Conservation (phyloP, 2,329 filamentous ascomycete genomes). For the Akanthomyces uredinophilus region DNA sequence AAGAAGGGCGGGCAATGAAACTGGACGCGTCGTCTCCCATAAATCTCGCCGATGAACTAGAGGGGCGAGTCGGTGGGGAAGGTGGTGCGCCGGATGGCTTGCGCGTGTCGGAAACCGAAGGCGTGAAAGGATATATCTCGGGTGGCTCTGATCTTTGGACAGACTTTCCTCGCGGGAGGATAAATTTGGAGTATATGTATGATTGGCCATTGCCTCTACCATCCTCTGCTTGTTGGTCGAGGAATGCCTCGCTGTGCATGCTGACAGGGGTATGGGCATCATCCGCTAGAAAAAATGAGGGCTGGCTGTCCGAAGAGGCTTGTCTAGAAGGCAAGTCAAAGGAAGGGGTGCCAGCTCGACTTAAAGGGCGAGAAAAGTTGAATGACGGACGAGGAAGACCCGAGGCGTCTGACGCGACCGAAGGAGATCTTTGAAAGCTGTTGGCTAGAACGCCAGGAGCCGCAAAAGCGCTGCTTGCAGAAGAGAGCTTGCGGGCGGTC, state of each 20-base stretch:
- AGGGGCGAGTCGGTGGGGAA: conserved; percentile 56
- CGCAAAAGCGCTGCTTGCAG: conserved; percentile 53
- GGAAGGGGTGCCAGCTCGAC: conserved; percentile 59
- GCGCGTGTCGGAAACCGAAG: conserved; percentile 43
- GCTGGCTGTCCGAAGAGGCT: conserved; percentile 62
- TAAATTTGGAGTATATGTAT: conserved; percentile 82
- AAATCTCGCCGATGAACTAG: conserved; percentile 46
- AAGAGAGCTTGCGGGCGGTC: conserved; percentile 70
- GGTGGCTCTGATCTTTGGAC: conserved; percentile 64
- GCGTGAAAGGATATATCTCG: conserved; percentile 41
- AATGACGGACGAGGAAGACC: conserved; percentile 69
- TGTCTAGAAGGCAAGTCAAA: conserved; percentile 57
- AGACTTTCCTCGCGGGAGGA: conserved; percentile 74
- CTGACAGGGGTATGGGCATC: conserved; percentile 68
- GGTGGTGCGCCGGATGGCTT: conserved; percentile 47
- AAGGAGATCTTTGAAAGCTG: conserved; percentile 71
- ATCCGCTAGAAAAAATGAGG: conserved; percentile 57
- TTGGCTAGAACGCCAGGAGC: conserved; percentile 53
- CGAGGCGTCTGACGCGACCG: conserved; percentile 76
- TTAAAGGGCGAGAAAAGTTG: conserved; percentile 91
- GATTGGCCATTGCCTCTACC: conserved; percentile 54
- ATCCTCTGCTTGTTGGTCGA: conserved; percentile 46
- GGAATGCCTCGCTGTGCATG: conserved; percentile 65
- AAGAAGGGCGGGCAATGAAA: conserved; percentile 39
- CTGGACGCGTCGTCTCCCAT: conserved; percentile 34